phyloP scores from a whole-genome alignment of 768 basidiomycete species.

The Boletus rubropictus region DNA sequence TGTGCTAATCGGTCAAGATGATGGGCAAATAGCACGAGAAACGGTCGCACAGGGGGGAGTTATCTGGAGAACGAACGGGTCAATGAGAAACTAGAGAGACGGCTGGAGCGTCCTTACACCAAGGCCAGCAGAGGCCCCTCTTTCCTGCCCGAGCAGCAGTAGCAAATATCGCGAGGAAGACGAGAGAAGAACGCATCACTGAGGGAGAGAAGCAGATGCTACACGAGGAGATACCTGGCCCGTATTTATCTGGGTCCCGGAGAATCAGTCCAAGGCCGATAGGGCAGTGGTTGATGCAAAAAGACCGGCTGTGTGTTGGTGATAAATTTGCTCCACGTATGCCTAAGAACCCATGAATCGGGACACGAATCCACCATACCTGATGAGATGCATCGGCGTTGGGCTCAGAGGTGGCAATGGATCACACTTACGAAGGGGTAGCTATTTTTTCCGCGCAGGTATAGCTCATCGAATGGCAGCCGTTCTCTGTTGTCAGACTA shows the following conservation, averaged over 20 bases:
- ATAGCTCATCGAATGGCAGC: no score
- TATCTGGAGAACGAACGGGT: slow-evolving; percentile 15
- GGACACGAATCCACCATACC: background rate
- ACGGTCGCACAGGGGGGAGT: slow-evolving; percentile 26
- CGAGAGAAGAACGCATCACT: slow-evolving; percentile 16
- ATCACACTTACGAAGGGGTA: background rate
- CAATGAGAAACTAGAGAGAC: background rate
- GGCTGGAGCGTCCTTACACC: slow-evolving; percentile 17
- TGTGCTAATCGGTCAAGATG: slow-evolving; percentile 9
- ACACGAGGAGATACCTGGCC: background rate
- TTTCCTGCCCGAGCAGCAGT: slow-evolving; percentile 30
- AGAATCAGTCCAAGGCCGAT: background rate
- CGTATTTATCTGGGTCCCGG: slow-evolving; percentile 11
- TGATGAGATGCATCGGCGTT: background rate
- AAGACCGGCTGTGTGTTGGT: background rate
- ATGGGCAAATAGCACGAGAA: background rate
- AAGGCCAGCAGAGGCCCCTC: slow-evolving; percentile 35
- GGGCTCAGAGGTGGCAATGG: slow-evolving; percentile 1
- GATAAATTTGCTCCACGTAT: no score
- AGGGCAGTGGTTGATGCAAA: background rate
- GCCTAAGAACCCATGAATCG: background rate
- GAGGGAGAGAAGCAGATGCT: background rate
- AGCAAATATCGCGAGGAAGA: slow-evolving; percentile 16
- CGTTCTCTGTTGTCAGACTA: background rate
- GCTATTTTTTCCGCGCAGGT: no score